Percentiles rank a stretch among this genome's conserved stretches.
These are phyloP conservation scores for Pinus taeda DNA, from an alignment of 75 land plant genomes.

Conservation along the genomic window DNA sequence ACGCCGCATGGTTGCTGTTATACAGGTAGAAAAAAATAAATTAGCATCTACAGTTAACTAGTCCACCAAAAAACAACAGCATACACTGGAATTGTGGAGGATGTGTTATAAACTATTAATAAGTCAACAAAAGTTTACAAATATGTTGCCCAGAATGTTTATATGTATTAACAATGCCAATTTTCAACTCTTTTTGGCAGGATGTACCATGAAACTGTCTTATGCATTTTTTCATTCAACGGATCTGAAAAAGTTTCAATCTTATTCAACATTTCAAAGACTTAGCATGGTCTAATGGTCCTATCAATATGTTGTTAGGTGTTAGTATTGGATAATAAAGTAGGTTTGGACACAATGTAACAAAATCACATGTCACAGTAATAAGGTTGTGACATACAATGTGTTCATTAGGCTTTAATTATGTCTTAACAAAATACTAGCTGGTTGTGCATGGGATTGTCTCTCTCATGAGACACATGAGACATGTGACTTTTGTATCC, in stretches of 20 bases:
- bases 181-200: background rate
- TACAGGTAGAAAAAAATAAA: background rate
- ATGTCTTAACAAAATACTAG: too few relatives aligned
- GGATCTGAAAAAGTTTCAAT: background rate
- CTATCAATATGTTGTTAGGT: too few relatives aligned
- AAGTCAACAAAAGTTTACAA: background rate
- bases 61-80: background rate
- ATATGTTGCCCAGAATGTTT: background rate
- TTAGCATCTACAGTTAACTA: background rate
- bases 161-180: background rate
- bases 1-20: slow-evolving; percentile 76
- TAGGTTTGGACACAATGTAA: too few relatives aligned
- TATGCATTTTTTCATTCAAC: background rate
- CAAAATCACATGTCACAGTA: too few relatives aligned
- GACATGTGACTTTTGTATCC: too few relatives aligned
- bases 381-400: too few relatives aligned
- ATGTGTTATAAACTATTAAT: background rate
- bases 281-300: background rate
- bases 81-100: background rate
- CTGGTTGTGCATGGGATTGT: too few relatives aligned
- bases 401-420: too few relatives aligned
- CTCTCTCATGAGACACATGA: too few relatives aligned
- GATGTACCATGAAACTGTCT: background rate
- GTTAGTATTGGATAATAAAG: too few relatives aligned
- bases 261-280: background rate